phyloP scores from a whole-genome alignment of 2,329 filamentous ascomycete species.

The Xylaria sp. region DNA sequence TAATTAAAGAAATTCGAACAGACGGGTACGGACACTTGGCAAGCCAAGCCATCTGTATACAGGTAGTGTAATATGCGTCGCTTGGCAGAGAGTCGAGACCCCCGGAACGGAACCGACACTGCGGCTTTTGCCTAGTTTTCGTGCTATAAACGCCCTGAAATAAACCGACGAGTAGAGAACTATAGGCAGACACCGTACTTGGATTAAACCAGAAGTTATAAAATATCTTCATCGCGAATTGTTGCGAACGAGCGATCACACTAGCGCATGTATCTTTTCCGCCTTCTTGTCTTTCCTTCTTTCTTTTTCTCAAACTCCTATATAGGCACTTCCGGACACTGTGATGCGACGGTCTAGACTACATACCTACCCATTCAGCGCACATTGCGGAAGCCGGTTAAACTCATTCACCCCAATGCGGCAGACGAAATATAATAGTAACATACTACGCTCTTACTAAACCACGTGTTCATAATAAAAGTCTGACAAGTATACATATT shows the following conservation, averaged over 20 bases:
- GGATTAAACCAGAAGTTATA: too few relatives aligned
- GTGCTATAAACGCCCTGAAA: background rate
- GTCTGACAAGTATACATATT: background rate
- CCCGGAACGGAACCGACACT: background rate
- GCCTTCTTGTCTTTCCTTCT: background rate
- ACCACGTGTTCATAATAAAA: background rate
- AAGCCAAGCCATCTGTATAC: constrained; percentile 22
- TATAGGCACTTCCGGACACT: background rate
- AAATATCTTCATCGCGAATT: background rate
- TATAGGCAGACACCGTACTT: background rate
- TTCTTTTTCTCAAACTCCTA: background rate
- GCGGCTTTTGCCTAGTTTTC: background rate
- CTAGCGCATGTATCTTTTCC: constrained; percentile 13
- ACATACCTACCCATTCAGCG: constrained; percentile 9
- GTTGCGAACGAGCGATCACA: background rate
- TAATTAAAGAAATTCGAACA: constrained; percentile 7
- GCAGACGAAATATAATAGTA: constrained; percentile 23
- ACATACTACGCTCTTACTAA: background rate
- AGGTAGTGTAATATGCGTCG: constrained; percentile 3
- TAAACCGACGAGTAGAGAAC: background rate
- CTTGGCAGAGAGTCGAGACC: constrained; percentile 23
- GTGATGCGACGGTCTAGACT: background rate
- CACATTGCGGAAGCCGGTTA: constrained; percentile 43
- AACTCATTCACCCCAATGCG: constrained; percentile 33
- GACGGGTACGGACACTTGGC: background rate